Conservation (phyloP, 768 basidiomycete species). For the Leccinum sublutescens region DNA sequence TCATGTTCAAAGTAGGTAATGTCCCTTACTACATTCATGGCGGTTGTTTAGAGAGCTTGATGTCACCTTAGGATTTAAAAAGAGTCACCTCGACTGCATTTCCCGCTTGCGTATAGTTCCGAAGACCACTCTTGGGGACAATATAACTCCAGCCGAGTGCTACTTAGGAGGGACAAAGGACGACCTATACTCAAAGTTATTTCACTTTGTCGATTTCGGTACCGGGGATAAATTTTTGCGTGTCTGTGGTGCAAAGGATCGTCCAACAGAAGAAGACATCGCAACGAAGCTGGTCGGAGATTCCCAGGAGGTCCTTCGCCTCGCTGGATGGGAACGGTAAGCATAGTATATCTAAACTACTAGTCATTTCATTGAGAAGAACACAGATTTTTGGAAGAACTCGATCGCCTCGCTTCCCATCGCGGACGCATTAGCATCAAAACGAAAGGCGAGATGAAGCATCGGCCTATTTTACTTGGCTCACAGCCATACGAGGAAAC, state of each 20-base stretch:
- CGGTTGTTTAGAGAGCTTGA: not conserved
- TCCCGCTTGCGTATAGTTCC: conserved; percentile 66
- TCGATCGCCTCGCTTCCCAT: not conserved
- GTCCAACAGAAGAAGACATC: conserved; percentile 80
- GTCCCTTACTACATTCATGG: no score
- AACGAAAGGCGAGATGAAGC: conserved; percentile 51
- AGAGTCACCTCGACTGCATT: conserved; percentile 53
- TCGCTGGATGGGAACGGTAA: no score
- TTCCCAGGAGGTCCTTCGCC: no score
- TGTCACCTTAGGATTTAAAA: conserved; percentile 48
- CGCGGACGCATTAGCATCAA: not conserved
- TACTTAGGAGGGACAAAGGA: conserved; percentile 55
- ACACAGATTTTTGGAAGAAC: conserved; percentile 36
- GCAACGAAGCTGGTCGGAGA: conserved; percentile 15
- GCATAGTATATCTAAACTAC: no score
- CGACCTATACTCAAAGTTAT: conserved; percentile 45
- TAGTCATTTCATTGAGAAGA: not conserved
- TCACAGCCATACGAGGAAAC: conserved; percentile 26
- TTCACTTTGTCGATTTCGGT: conserved; percentile 78
- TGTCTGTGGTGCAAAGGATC: conserved; percentile 78
- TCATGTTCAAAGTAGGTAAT: conserved; percentile 53
- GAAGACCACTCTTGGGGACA: conserved; percentile 29
- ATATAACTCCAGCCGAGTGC: conserved; percentile 48
- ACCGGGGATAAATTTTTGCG: conserved; percentile 75
- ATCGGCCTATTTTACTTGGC: conserved; percentile 66